phyloP scores from a whole-genome alignment of 1,284 basidiomycete genomes.

The Phellinidium pouzarii region DNA sequence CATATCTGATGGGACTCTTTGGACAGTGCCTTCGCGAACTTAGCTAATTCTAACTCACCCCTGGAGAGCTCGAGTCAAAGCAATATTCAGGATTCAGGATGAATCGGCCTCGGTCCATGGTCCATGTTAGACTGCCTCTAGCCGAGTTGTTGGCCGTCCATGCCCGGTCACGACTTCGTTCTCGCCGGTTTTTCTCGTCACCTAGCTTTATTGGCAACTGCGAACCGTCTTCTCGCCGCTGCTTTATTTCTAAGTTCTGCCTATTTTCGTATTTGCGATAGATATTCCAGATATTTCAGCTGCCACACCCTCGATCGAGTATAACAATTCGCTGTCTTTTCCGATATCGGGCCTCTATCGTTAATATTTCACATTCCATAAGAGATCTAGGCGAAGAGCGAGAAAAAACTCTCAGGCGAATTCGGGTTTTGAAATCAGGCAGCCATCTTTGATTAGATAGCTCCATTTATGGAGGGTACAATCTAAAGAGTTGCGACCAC shows the following conservation, averaged over 20 bases:
- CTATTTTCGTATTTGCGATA: slow-evolving; percentile 2
- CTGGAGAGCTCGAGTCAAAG: no score
- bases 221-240: slow-evolving; percentile 10
- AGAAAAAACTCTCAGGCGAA: background rate
- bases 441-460: background rate
- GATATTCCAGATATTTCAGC: slow-evolving; percentile 1
- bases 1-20: no score
- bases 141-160: no score
- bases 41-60: no score
- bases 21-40: no score
- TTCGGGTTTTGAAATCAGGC: background rate
- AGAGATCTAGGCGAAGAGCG: no score
- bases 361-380: background rate
- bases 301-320: background rate
- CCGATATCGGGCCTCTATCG: background rate
- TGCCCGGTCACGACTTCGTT: no score
- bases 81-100: no score
- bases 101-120: no score
- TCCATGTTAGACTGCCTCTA: no score
- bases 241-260: no score
- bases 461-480: background rate
- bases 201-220: slow-evolving; percentile 5
- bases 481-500: background rate
- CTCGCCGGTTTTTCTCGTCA: no score
- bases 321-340: background rate